phyloP scores from a whole-genome alignment of 2,329 filamentous ascomycete species.

The Epichloe gansuensis region DNA sequence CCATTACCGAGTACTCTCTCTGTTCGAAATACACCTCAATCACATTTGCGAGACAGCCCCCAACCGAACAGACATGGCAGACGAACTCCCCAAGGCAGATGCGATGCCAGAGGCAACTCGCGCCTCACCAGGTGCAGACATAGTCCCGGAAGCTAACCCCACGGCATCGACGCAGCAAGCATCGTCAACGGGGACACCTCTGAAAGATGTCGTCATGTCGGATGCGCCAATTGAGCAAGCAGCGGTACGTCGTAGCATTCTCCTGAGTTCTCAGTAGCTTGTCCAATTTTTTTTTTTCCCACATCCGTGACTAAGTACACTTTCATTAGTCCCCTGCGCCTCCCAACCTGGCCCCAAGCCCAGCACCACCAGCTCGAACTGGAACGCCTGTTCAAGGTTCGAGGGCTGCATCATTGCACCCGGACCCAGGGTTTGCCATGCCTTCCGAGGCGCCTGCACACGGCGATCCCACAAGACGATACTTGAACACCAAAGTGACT shows the following conservation, averaged over 20 bases:
- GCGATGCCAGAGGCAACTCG: conserved; percentile 10
- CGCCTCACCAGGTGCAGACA: conserved; percentile 11
- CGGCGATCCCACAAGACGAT: conserved; percentile 56
- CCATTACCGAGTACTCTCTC: neutral
- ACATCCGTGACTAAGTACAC: neutral
- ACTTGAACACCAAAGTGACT: conserved; percentile 59
- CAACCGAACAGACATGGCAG: conserved; percentile 17
- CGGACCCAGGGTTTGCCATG: conserved; percentile 39
- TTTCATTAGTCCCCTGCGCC: conserved; percentile 23
- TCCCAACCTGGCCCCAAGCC: conserved; percentile 24
- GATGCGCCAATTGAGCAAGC: conserved; percentile 29
- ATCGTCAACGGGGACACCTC: conserved; percentile 11
- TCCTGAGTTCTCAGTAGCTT: neutral
- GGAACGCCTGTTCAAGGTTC: conserved; percentile 39
- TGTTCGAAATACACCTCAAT: neutral
- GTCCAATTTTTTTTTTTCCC: neutral
- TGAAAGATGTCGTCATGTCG: conserved; percentile 30
- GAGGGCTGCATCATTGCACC: conserved; percentile 43
- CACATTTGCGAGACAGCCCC: neutral
- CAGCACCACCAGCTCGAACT: conserved; percentile 29
- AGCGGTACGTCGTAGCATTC: conserved; percentile 18
- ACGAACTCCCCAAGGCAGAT: conserved; percentile 14
- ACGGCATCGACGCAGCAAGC: conserved; percentile 4
- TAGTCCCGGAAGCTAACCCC: conserved; percentile 10
- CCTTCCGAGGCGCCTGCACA: conserved; percentile 48